These are phyloP conservation scores for Trichoderma cornu-damae DNA, from an alignment of 2,329 filamentous ascomycete genomes.

Conservation along the genomic window DNA sequence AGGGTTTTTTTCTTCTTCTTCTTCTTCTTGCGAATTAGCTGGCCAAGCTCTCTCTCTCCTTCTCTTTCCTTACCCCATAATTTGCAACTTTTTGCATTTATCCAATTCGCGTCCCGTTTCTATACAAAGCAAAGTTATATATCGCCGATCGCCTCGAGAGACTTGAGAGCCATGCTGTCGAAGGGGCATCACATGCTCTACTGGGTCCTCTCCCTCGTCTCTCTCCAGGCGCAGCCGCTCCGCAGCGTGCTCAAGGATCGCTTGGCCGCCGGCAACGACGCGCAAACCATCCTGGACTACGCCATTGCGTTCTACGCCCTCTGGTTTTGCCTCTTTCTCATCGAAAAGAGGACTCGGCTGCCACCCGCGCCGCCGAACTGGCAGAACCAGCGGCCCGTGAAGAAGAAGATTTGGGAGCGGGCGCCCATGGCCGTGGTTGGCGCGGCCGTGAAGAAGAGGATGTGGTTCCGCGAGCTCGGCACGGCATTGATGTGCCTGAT, in stretches of 20 bases:
- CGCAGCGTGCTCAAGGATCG: neutral
- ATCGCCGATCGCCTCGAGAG: neutral
- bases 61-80: too few species aligned
- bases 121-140: too few species aligned
- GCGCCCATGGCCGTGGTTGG: too few species aligned
- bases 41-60: too few species aligned
- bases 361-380: neutral
- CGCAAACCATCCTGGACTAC: neutral
- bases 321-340: neutral
- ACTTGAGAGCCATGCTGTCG: neutral
- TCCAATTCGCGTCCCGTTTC: too few species aligned
- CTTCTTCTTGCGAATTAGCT: too few species aligned
- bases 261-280: neutral
- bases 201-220: neutral
- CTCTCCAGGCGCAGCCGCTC: neutral
- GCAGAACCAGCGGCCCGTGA: neutral
- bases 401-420: neutral
- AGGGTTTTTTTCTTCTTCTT: neutral
- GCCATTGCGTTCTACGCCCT: neutral
- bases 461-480: neutral
- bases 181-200: neutral
- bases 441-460: neutral
- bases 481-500: conserved; percentile 9
- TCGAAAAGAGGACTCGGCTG: neutral
- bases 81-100: too few species aligned